Base-by-base conservation (phyloP, 345 rosid species). In the Acer campestre region DNA sequence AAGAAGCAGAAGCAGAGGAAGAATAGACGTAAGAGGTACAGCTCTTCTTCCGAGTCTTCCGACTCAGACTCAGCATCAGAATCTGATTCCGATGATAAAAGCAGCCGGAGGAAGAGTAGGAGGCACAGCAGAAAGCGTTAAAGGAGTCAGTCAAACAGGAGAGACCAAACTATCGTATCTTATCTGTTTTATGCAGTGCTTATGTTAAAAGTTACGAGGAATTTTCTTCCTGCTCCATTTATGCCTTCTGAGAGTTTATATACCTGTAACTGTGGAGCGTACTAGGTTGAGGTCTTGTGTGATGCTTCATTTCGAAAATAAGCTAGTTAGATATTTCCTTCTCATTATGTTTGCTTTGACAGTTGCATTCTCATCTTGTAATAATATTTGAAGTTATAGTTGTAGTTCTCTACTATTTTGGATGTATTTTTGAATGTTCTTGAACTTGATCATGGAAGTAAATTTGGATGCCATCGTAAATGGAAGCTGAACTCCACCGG, bases 11-110 rank as follows among this genome's bases (percentile, higher is more conserved):
- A 88, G 88, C 91, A 88, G 90, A 85, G 80, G 68, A 86, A 16
- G 12, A 59, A 59, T 59, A 59, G 90, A 77, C 85, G 86, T 10
- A 84, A 87, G 86, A 82, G 88, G 74, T 86, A 86, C 83, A 89
- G 90, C 78, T 91, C 98, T 16, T 88, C 97, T 4, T 94, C 98
- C 0, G 97, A 88, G 77, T 90, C 97, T 1, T 91, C 97, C 5
- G 97, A 91, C 46, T 87, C 98, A 0, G 91, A 82, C 61, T 87
- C 94, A 1, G 91, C 73, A 71, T 92, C 97, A 0, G 95, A 89
- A 48, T 91, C 94, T 0, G 97, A 91, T 70, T 90, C 97, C 69
- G 97, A 92, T 79, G 90, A 88, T 18, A 83, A 75, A 82, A 86
- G 84, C 80, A 86, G 90, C 78, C 81, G 81, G 79, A 91, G 84